Conservation (phyloP, 768 basidiomycete genomes). For the Suillus americanus region DNA sequence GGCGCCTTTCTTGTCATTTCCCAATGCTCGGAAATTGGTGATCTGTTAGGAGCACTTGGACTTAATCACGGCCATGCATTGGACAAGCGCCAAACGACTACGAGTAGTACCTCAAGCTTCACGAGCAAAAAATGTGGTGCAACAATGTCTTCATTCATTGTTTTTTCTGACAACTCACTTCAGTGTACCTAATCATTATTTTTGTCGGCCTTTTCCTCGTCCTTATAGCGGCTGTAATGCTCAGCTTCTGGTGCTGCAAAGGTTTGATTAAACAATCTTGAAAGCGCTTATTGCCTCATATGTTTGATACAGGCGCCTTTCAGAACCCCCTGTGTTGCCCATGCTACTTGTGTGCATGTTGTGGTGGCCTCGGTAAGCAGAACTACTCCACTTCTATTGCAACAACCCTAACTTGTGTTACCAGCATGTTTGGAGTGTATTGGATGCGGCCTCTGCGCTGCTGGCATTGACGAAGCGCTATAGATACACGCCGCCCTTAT, state of each 20-base stretch:
- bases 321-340: conserved; percentile 67
- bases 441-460: conserved; percentile 66
- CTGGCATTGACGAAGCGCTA: conserved; percentile 38
- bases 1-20: conserved; percentile 32
- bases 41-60: conserved; percentile 21
- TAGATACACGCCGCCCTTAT: not conserved
- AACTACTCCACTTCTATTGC: not conserved
- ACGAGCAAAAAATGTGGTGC: conserved; percentile 40
- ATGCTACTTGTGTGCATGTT: conserved; percentile 72
- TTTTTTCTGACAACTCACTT: not conserved
- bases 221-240: conserved; percentile 52
- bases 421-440: conserved; percentile 68
- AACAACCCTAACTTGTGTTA: not conserved
- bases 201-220: conserved; percentile 63
- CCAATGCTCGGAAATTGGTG: conserved; percentile 27
- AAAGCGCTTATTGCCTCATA: not conserved
- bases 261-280: conserved; percentile 31
- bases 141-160: conserved; percentile 15
- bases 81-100: conserved; percentile 26
- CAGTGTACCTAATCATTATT: conserved; percentile 65
- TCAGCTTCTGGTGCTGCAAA: conserved; percentile 67
- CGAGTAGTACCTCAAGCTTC: conserved; percentile 30
- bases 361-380: conserved; percentile 59
- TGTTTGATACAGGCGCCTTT: conserved; percentile 44
- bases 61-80: conserved; percentile 30